Evolutionary conservation across 2,329 filamentous ascomycete species (phyloP).

Genomic region (Teratosphaeriaceae sp.): DNA sequence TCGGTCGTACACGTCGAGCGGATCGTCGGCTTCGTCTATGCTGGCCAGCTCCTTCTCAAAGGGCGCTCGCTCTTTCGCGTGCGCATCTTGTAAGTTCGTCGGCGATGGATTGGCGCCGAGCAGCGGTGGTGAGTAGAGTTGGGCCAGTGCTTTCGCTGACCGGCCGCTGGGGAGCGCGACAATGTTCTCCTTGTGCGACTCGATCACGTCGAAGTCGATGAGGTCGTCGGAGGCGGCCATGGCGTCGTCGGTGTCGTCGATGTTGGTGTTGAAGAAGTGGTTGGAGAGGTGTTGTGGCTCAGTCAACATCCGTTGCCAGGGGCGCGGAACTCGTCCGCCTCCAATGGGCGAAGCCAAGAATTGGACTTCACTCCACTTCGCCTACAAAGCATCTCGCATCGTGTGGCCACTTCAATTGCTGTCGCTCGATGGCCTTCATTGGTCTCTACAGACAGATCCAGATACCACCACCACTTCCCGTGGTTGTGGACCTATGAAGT

Average conservation of each 20-base stretch:
- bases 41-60: constrained; percentile 77
- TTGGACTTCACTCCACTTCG: too few species aligned
- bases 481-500: too few species aligned
- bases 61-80: constrained; percentile 72
- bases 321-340: too few species aligned
- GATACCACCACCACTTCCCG: too few species aligned
- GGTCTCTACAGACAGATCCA: too few species aligned
- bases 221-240: constrained; percentile 39
- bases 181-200: constrained; percentile 96
- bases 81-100: constrained; percentile 65
- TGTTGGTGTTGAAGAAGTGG: background rate
- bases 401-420: too few species aligned
- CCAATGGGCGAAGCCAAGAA: too few species aligned
- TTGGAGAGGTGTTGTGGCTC: too few species aligned
- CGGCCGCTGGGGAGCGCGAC: constrained; percentile 82
- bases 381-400: too few species aligned
- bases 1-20: constrained; percentile 89
- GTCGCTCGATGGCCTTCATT: too few species aligned
- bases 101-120: constrained; percentile 39
- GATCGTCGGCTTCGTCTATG: constrained; percentile 85
- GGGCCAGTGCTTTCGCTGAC: constrained; percentile 81
- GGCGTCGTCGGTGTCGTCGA: background rate
- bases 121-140: constrained; percentile 60
- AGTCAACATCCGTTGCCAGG: too few species aligned
- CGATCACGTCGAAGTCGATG: constrained; percentile 79